These are phyloP conservation scores for Geotrichum europaeum DNA, from an alignment of 1,139 yeast genomes.

Conservation along the genomic window DNA sequence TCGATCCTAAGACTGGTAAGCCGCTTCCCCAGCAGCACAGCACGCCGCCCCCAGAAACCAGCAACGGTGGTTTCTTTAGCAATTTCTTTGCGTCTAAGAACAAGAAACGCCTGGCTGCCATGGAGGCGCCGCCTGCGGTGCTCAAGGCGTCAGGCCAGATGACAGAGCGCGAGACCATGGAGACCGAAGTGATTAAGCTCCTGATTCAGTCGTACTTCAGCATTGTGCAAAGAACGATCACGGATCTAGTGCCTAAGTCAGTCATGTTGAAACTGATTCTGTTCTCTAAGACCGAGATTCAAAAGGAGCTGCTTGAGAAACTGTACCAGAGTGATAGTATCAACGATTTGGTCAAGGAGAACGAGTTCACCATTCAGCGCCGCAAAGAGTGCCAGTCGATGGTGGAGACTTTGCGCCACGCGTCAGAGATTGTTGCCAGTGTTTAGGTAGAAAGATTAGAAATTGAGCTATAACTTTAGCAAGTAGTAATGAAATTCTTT, in stretches of 20 bases:
- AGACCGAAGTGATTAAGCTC: conserved; percentile 92
- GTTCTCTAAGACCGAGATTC: conserved; percentile 77
- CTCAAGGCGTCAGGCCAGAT: conserved; percentile 90
- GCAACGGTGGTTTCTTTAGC: conserved; percentile 75
- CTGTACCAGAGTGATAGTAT: conserved; percentile 76
- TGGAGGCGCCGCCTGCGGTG: conserved; percentile 96
- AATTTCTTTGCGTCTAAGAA: conserved; percentile 91
- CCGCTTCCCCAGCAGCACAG: conserved; percentile 27
- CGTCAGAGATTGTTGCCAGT: conserved; percentile 78
- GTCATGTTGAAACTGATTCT: conserved; percentile 80
- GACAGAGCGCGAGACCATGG: conserved; percentile 96
- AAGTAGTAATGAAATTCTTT: not conserved
- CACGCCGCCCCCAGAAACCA: conserved; percentile 21
- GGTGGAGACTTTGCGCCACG: conserved; percentile 88
- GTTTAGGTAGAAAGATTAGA: conserved; percentile 21
- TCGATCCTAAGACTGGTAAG: conserved; percentile 93
- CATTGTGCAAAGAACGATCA: conserved; percentile 88
- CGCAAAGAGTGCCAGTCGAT: conserved; percentile 90
- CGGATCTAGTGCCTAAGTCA: conserved; percentile 92
- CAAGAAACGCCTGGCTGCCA: conserved; percentile 86
- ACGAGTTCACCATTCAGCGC: conserved; percentile 86
- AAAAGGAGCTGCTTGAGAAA: conserved; percentile 82
- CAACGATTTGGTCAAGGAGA: conserved; percentile 80
- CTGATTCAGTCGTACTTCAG: conserved; percentile 82
- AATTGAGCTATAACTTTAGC: not conserved